Conservation (phyloP, 2,329 filamentous ascomycete species). For the Botrytis galanthina region DNA sequence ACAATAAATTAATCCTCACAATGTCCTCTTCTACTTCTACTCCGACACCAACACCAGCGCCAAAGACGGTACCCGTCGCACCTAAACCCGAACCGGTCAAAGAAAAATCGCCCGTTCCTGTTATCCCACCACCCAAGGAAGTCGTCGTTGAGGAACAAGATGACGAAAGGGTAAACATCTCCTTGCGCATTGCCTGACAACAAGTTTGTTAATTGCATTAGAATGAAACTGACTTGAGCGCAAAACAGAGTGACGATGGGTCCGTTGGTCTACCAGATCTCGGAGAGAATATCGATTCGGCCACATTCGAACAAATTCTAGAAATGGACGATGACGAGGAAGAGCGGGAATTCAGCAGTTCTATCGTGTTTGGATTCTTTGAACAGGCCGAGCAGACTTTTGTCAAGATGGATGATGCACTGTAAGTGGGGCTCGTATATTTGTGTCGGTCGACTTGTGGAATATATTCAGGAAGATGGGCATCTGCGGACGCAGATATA, state of each 20-base stretch:
- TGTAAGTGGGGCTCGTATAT: constrained; percentile 62
- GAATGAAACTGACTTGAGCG: constrained; percentile 19
- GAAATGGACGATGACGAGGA: constrained; percentile 95
- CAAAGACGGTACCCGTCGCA: neutral
- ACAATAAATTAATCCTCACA: neutral
- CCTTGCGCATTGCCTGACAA: neutral
- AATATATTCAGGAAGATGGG: neutral
- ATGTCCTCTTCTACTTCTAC: constrained; percentile 12
- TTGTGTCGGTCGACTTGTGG: constrained; percentile 16
- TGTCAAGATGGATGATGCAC: constrained; percentile 71
- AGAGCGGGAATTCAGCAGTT: constrained; percentile 81
- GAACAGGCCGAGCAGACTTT: constrained; percentile 88
- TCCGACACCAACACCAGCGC: neutral
- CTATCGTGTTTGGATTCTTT: constrained; percentile 90
- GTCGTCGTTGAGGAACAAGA: constrained; percentile 10
- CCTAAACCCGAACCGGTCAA: constrained; percentile 6
- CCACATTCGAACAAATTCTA: constrained; percentile 89
- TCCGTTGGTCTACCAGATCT: constrained; percentile 50
- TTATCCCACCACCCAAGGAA: neutral
- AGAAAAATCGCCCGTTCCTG: constrained; percentile 10
- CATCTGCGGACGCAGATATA: constrained; percentile 18
- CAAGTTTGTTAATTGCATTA: neutral
- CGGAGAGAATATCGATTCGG: constrained; percentile 72
- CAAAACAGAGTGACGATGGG: constrained; percentile 37
- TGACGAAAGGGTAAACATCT: constrained; percentile 23